Conservation (phyloP, 352 stramenopile species). For the Blastocystis sp. region DNA sequence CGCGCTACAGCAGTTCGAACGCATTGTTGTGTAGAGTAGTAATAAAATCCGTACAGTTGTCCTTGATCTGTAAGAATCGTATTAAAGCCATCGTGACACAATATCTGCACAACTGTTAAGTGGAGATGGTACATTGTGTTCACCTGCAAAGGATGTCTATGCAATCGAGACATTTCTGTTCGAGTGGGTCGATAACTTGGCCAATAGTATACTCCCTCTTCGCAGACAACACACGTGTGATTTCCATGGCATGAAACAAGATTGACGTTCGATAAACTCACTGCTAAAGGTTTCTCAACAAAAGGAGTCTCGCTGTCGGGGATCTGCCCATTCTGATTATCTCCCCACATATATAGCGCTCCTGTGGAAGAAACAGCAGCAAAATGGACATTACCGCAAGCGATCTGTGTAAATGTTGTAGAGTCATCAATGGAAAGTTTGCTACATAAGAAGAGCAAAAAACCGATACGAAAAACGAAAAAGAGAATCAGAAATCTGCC, state of each 20-base stretch:
- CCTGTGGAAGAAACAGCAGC: conserved; percentile 64
- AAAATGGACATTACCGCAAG: conserved; percentile 60
- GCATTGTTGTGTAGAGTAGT: background rate
- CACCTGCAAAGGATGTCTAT: background rate
- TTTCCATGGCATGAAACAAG: background rate
- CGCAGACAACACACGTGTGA: background rate
- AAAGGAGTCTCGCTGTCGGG: background rate
- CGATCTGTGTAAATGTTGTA: conserved; percentile 56
- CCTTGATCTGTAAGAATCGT: background rate
- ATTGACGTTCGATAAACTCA: background rate
- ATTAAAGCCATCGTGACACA: conserved; percentile 35
- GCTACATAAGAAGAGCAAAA: background rate
- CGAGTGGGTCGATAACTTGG: background rate
- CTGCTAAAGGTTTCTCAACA: background rate
- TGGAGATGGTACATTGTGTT: background rate
- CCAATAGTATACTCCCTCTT: background rate
- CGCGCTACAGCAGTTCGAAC: background rate
- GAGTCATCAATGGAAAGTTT: background rate
- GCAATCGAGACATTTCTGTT: background rate
- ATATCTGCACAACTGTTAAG: background rate
- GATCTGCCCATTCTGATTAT: conserved; percentile 65
- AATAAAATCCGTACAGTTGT: background rate
- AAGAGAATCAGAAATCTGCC: background rate
- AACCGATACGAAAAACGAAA: background rate
- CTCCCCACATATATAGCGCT: conserved; percentile 64